Base-by-base conservation (phyloP, 768 basidiomycete genomes). In the Paxillus ammoniavirescens region DNA sequence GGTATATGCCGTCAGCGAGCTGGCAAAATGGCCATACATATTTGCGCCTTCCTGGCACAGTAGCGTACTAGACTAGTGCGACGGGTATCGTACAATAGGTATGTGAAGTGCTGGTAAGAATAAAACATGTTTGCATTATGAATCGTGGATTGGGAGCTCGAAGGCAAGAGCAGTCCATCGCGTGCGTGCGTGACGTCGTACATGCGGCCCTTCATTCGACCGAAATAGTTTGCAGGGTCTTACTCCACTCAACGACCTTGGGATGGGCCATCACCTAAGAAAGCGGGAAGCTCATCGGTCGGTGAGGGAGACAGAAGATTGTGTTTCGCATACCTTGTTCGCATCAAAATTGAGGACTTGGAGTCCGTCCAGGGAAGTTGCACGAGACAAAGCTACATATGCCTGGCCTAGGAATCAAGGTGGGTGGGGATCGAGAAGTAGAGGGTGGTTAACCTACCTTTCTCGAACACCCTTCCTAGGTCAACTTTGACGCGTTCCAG, bases 401-500 rank as follows among this genome's bases (percentile, higher is more conserved):
- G 91, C 89, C 75, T 93, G 91, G 31, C 91, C 90, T 92, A 53
- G 17, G 47, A 26, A 38, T 30, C 17, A 47, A 5, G 15, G 46
- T 57, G 55, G 50, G 44, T 23, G 28, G 56, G 5, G 7, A 40
- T 14, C 48, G 36, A 37, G 13, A 33, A 53, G 23, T 9, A 18
- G 21, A 18, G 17, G 9, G 26, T 8, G n/a, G 15, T n/a, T 2
- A 21, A 56, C 75, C 21, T 47, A 83, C 90, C 92, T 71, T 91
- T 93, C 72, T 93, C 97, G 64, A 99, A 99, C 5, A 98, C 89
- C 65, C 84, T 88, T 30, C 85, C 85, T 35, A 99, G 77, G 65
- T 98, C 95, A 42, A 98, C 95, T 65, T 90, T 96, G 61, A 98
- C 95, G 43, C 93, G 84, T 23, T 94, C 89, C 9, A 99, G 77